Evolutionary conservation across 768 basidiomycete species (phyloP).

Genomic region (Mrakia frigida): DNA sequence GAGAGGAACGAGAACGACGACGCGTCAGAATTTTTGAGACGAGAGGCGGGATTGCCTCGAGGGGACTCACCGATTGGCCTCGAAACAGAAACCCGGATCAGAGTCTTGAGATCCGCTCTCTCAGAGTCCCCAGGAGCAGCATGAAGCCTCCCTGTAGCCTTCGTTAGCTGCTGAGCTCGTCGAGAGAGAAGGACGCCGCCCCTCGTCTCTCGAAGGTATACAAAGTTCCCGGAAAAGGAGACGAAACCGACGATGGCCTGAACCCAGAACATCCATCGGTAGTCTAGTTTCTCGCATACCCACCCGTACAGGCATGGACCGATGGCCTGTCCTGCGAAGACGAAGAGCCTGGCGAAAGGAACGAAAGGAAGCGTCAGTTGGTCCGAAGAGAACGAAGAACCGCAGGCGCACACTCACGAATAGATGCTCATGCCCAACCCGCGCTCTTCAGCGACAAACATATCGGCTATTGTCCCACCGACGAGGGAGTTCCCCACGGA

Average conservation of each 20-base stretch:
- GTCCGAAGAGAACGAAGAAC: too few relatives aligned
- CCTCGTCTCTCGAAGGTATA: constrained; percentile 40
- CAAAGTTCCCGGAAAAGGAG: constrained; percentile 34
- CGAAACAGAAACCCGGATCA: constrained; percentile 39
- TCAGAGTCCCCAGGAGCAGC: constrained; percentile 39
- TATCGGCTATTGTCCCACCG: constrained; percentile 40
- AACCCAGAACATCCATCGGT: constrained; percentile 41
- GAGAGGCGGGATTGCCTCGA: background rate
- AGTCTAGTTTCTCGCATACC: constrained; percentile 36
- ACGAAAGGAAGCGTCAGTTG: background rate
- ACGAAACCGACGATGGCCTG: constrained; percentile 36
- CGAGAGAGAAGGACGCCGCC: constrained; percentile 40
- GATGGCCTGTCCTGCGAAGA: constrained; percentile 29
- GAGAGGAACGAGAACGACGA: background rate
- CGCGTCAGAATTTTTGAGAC: background rate
- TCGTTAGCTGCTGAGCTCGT: constrained; percentile 37
- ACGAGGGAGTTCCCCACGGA: constrained; percentile 44
- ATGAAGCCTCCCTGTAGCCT: constrained; percentile 39
- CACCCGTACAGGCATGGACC: constrained; percentile 37
- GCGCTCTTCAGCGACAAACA: constrained; percentile 33
- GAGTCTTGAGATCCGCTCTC: constrained; percentile 34
- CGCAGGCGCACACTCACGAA: constrained; percentile 36
- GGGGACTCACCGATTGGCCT: constrained; percentile 38
- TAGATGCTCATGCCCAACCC: constrained; percentile 42
- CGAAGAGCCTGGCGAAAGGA: background rate